Percentiles rank a stretch among this genome's conserved stretches.
These are phyloP conservation scores for Blastobotrys proliferans DNA, from an alignment of 1,139 yeast genomes.

Conservation along the genomic window DNA sequence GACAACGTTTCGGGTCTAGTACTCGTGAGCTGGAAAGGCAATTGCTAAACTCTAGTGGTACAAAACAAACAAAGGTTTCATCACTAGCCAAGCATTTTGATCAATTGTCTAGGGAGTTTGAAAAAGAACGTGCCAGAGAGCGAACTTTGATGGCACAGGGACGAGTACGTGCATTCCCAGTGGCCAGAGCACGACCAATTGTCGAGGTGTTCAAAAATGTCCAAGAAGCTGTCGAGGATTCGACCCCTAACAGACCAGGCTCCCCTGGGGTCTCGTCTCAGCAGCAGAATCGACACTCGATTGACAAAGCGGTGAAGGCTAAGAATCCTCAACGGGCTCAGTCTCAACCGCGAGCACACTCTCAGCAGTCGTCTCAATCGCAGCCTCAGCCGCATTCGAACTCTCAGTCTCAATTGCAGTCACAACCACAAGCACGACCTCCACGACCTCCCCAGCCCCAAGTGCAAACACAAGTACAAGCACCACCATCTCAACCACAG, in stretches of 20 bases:
- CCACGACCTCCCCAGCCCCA: background rate
- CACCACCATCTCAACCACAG: background rate
- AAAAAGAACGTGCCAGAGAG: conserved; percentile 79
- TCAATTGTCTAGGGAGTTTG: conserved; percentile 79
- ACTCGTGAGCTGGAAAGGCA: conserved; percentile 32
- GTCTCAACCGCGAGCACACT: background rate
- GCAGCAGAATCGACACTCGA: no score
- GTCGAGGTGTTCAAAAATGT: conserved; percentile 90
- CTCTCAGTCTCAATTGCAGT: background rate
- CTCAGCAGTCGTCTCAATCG: background rate
- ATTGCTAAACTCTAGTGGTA: conserved; percentile 20
- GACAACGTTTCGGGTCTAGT: conserved; percentile 27
- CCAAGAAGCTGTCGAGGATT: conserved; percentile 68
- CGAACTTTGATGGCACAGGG: conserved; percentile 56
- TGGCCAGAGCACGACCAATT: conserved; percentile 75
- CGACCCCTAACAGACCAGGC: conserved; percentile 1
- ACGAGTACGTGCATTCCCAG: conserved; percentile 69
- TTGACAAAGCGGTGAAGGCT: background rate
- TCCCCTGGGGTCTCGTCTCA: background rate
- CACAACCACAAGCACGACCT: no score
- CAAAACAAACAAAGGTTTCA: conserved; percentile 31
- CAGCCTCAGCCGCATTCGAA: background rate
- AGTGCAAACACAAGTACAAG: background rate
- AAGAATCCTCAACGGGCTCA: background rate
- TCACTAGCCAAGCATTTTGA: conserved; percentile 58